Percentiles rank a stretch among this genome's conserved stretches.
Evolutionary conservation across 352 stramenopile species (phyloP).

Genomic region (Pythium volutum): DNA sequence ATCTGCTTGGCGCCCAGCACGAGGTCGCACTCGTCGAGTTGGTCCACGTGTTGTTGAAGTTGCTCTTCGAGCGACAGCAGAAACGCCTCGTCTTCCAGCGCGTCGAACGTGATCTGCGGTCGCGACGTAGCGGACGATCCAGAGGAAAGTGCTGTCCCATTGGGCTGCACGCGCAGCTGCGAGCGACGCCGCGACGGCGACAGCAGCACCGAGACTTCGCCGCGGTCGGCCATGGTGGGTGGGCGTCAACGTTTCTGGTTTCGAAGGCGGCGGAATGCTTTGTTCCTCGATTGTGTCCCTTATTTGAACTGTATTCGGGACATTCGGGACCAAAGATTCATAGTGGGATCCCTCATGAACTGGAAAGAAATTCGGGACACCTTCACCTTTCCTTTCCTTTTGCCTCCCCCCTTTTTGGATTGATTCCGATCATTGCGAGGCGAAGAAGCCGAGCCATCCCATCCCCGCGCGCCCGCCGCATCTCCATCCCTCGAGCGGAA

Average conservation of each 20-base stretch:
- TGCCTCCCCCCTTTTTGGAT: conserved; percentile 19
- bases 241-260: background rate
- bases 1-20: conserved; percentile 69
- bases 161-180: conserved; percentile 6
- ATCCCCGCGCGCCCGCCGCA: background rate
- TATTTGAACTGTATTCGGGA: conserved; percentile 7
- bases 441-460: conserved; percentile 11
- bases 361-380: conserved; percentile 21
- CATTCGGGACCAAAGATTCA: conserved; percentile 27
- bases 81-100: conserved; percentile 56
- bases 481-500: background rate
- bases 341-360: conserved; percentile 7
- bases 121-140: conserved; percentile 2
- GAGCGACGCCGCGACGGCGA: conserved; percentile 28
- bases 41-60: conserved; percentile 54
- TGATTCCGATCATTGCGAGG: conserved; percentile 21
- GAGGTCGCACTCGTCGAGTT: conserved; percentile 52
- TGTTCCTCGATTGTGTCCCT: conserved; percentile 4
- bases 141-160: background rate
- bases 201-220: conserved; percentile 60
- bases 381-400: conserved; percentile 14
- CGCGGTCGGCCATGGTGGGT: conserved; percentile 34
- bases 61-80: conserved; percentile 63
- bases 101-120: conserved; percentile 46
- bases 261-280: no score